Percentiles rank a stretch among this genome's conserved stretches.
Evolutionary conservation across 1,139 yeast species (phyloP).

Genomic region (Pichia sp.): DNA sequence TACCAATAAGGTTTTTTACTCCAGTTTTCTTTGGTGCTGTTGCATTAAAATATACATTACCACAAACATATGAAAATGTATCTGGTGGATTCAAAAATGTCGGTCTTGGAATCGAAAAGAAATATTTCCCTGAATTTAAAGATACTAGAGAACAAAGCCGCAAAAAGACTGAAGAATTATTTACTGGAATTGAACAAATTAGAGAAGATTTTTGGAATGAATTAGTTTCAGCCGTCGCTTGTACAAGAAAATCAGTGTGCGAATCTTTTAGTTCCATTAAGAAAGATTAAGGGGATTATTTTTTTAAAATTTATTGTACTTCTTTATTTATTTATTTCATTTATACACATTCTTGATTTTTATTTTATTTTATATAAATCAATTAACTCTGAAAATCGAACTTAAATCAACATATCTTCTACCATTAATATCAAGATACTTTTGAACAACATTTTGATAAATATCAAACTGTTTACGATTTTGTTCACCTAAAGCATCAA

Average conservation of each 20-base stretch:
- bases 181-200: background rate
- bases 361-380: constrained; percentile 1
- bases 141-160: constrained; percentile 19
- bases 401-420: constrained; percentile 89
- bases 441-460: constrained; percentile 58
- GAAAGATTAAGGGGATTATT: constrained; percentile 10
- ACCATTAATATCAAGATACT: constrained; percentile 78
- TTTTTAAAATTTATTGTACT: background rate
- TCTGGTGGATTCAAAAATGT: constrained; percentile 19
- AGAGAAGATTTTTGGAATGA: constrained; percentile 11
- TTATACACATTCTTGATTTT: background rate
- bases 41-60: constrained; percentile 34
- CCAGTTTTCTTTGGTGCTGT: constrained; percentile 46
- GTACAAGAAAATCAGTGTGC: constrained; percentile 7
- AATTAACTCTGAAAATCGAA: constrained; percentile 50
- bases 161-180: background rate
- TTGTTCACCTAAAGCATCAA: constrained; percentile 74
- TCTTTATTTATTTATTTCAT: background rate
- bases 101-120: constrained; percentile 24
- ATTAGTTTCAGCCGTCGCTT: constrained; percentile 12
- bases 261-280: constrained; percentile 2
- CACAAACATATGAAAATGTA: constrained; percentile 32
- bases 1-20: constrained; percentile 45
- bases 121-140: constrained; percentile 32
- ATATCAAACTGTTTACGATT: constrained; percentile 59